Percentiles rank a stretch among this genome's conserved stretches.
Evolutionary conservation across 495 filamentous ascomycete genomes (phyloP).

Genomic region (Viridothelium virens): DNA sequence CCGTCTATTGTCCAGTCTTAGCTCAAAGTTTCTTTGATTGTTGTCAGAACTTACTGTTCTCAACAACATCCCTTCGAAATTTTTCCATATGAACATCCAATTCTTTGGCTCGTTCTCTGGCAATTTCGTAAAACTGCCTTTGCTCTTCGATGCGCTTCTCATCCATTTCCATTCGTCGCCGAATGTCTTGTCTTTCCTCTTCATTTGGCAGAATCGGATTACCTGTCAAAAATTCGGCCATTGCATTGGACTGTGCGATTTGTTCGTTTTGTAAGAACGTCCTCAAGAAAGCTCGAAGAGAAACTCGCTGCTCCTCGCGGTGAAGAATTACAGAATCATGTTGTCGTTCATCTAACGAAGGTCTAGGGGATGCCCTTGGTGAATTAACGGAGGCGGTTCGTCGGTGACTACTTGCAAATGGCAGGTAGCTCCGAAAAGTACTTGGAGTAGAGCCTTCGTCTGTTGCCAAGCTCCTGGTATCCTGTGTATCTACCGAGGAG

Average conservation of each 20-base stretch:
- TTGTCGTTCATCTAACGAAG: neutral
- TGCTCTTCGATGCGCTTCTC: conserved; percentile 85
- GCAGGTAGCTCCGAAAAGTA: conserved; percentile 36
- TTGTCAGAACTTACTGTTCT: conserved; percentile 55
- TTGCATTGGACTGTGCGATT: conserved; percentile 69
- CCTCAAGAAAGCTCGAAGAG: conserved; percentile 80
- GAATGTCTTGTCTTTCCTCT: conserved; percentile 74
- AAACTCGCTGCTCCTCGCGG: conserved; percentile 86
- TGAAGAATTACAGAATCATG: conserved; percentile 47
- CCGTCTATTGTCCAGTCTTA: conserved; percentile 51
- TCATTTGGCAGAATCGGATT: conserved; percentile 63
- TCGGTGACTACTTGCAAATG: conserved; percentile 23
- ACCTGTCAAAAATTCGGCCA: conserved; percentile 70
- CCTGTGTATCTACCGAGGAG: conserved; percentile 47
- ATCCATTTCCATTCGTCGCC: conserved; percentile 73
- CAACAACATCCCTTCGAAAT: conserved; percentile 66
- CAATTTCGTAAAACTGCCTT: conserved; percentile 89
- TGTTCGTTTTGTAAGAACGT: conserved; percentile 75
- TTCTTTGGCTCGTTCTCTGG: conserved; percentile 78
- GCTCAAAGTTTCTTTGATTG: neutral
- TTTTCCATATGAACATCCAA: conserved; percentile 96
- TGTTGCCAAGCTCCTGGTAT: conserved; percentile 21
- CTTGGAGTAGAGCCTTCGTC: conserved; percentile 32
- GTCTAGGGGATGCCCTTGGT: neutral
- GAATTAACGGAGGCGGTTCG: conserved; percentile 19